Evolutionary conservation across 1,284 basidiomycete genomes (phyloP).

Genomic region (Tremellales sp.): DNA sequence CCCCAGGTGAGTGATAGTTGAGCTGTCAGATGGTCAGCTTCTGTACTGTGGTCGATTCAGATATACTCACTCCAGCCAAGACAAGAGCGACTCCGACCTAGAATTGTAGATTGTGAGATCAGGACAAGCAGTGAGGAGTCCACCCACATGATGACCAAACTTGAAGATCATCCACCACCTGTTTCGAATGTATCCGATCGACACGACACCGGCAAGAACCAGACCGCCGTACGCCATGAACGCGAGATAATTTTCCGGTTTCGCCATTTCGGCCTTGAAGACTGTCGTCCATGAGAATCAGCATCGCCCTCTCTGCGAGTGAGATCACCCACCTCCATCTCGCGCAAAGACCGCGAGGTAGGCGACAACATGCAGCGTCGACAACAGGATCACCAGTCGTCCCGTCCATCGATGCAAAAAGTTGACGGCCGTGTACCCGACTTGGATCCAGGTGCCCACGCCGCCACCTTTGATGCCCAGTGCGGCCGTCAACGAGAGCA

Average conservation of each 20-base stretch:
- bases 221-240: slow-evolving; percentile 13
- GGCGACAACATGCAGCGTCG: slow-evolving; percentile 16
- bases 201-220: slow-evolving; percentile 9
- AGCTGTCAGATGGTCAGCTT: neutral
- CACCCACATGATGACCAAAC: slow-evolving; percentile 13
- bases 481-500: slow-evolving; percentile 12
- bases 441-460: slow-evolving; percentile 16
- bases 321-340: neutral
- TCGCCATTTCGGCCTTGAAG: slow-evolving; percentile 11
- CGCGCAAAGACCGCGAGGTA: slow-evolving; percentile 10
- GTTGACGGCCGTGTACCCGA: slow-evolving; percentile 22
- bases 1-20: slow-evolving; percentile 14
- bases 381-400: slow-evolving; percentile 8
- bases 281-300: slow-evolving; percentile 1
- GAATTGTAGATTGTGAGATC: neutral
- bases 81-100: slow-evolving; percentile 18
- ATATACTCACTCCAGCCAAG: slow-evolving; percentile 13
- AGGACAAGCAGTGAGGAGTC: neutral
- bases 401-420: slow-evolving; percentile 22
- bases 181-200: slow-evolving; percentile 10
- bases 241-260: slow-evolving; percentile 12
- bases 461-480: slow-evolving; percentile 19
- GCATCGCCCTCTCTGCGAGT: neutral
- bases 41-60: neutral
- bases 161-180: slow-evolving; percentile 19